phyloP scores from a whole-genome alignment of 192 early-diverging fungal genomes.

The Rhizophlyctis rosea region DNA sequence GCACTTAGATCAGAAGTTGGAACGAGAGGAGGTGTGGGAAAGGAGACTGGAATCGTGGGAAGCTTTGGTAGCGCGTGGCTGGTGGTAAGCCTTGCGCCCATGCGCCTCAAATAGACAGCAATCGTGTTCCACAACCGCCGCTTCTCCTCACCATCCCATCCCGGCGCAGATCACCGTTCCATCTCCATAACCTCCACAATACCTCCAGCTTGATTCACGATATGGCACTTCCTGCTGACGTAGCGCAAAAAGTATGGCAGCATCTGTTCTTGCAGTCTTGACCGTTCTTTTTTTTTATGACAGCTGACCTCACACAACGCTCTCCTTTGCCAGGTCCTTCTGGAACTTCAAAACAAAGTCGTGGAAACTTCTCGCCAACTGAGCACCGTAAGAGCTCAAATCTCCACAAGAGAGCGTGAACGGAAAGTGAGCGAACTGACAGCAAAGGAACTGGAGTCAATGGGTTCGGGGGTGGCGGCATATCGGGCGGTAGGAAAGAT shows the following conservation, averaged over 20 bases:
- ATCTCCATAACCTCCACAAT: too few species aligned
- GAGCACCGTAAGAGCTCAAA: constrained; percentile 57
- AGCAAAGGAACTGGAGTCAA: constrained; percentile 57
- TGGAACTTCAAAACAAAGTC: constrained; percentile 69
- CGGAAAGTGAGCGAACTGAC: constrained; percentile 66
- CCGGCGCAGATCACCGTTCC: too few species aligned
- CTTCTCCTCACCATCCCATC: too few species aligned
- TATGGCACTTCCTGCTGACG: constrained; percentile 21
- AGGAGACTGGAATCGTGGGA: too few species aligned
- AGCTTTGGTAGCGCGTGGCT: too few species aligned
- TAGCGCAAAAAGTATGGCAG: constrained; percentile 22
- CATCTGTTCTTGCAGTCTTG: background rate
- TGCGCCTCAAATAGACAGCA: too few species aligned
- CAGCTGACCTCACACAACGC: background rate
- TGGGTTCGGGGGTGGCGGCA: constrained; percentile 50
- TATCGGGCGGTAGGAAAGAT: constrained; percentile 76
- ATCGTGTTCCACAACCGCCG: too few species aligned
- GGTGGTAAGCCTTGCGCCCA: too few species aligned
- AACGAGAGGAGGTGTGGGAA: too few species aligned
- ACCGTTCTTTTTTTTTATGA: constrained; percentile 4
- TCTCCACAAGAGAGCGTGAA: constrained; percentile 62
- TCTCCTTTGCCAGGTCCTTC: constrained; percentile 8
- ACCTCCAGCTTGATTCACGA: constrained; percentile 1
- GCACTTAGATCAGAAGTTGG: too few species aligned
- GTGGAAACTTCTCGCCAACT: constrained; percentile 60